These are phyloP conservation scores for Leccinum disarticulatum DNA, from an alignment of 768 basidiomycete species.

Conservation along the genomic window DNA sequence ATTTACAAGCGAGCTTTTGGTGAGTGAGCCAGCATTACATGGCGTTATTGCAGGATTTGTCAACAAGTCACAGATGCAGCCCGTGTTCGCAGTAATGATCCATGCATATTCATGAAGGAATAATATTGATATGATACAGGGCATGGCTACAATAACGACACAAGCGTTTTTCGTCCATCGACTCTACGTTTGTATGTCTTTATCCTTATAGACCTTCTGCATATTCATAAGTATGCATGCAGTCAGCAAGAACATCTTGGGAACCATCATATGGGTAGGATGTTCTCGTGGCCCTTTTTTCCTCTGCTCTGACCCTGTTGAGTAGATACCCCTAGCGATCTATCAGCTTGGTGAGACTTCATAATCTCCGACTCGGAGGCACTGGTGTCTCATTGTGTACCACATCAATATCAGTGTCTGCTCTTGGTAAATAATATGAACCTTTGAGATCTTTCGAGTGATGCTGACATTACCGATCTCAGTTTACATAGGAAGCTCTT, in stretches of 20 bases:
- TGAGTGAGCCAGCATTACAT: neutral
- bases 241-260: slow-evolving; percentile 2
- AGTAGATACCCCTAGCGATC: slow-evolving; percentile 1
- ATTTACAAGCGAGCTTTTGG: neutral
- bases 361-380: neutral
- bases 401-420: neutral
- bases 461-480: neutral
- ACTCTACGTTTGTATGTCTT: slow-evolving; percentile 2
- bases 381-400: neutral
- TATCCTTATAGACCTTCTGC: neutral
- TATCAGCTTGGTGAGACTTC: slow-evolving; percentile 4
- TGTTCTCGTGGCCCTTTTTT: neutral
- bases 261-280: neutral
- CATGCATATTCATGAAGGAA: neutral
- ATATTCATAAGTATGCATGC: neutral
- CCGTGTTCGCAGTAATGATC: neutral
- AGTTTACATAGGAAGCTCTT: neutral
- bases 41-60: too few species aligned
- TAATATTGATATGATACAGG: neutral
- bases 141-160: neutral
- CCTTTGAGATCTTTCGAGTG: too few species aligned
- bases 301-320: neutral
- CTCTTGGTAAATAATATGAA: neutral
- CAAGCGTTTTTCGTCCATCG: slow-evolving; percentile 6
- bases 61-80: neutral